These are phyloP conservation scores for Cutaneotrichosporon spelunceum DNA, from an alignment of 1,284 basidiomycete species.

Conservation along the genomic window DNA sequence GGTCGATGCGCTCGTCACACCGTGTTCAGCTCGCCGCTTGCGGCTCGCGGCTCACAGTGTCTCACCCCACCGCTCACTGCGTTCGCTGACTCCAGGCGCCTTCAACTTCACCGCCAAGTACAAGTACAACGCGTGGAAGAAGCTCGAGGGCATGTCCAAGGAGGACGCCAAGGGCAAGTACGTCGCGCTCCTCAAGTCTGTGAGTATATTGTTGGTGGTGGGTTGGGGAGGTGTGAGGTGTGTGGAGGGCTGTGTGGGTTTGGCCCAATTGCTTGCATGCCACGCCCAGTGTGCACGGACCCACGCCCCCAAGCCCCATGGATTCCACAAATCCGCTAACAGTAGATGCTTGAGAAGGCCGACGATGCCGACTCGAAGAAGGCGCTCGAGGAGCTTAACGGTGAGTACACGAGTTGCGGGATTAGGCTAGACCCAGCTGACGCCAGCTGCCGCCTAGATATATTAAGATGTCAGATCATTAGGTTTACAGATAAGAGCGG, in stretches of 20 bases:
- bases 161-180: conserved; percentile 71
- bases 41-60: too few relatives aligned
- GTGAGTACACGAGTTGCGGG: conserved; percentile 34
- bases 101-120: conserved; percentile 52
- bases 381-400: conserved; percentile 62
- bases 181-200: conserved; percentile 67
- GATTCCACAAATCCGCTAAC: conserved; percentile 1
- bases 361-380: conserved; percentile 60
- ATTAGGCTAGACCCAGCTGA: not conserved
- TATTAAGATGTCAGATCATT: not conserved
- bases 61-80: too few relatives aligned
- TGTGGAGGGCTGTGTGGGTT: not conserved
- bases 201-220: conserved; percentile 54
- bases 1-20: too few relatives aligned
- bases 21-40: too few relatives aligned
- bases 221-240: not conserved
- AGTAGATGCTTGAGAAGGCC: conserved; percentile 59
- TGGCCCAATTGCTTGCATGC: too few relatives aligned
- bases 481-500: not conserved
- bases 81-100: conserved; percentile 23
- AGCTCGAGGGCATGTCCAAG: conserved; percentile 65
- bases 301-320: too few relatives aligned
- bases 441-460: conserved; percentile 17
- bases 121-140: conserved; percentile 74
- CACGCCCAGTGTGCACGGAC: not conserved